Evolutionary conservation across 257 asterid species (phyloP), one percentile per base, ranked within the genome.

Genomic region (Eustoma russellianum): DNA sequence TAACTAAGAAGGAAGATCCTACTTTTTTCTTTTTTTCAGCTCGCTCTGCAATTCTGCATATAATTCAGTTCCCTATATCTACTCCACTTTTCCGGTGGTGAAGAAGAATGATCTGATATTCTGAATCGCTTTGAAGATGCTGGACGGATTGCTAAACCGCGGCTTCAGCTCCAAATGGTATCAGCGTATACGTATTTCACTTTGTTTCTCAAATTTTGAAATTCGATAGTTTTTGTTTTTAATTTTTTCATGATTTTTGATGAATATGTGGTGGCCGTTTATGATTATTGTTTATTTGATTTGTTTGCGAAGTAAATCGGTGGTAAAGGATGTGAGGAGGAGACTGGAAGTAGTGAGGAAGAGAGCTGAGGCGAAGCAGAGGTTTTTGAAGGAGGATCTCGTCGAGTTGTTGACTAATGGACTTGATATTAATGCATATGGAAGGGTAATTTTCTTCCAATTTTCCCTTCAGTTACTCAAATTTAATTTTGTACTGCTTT

Each of bases 331-430:
- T 55, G 79, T 77, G 18, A 72, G 78, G 61, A 71, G 82, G 53
- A 79, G 99, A 85, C 83, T 92, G 70, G 91, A 74, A 59, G 77
- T 78, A 71, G 77, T 76, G 64, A 62, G 88, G 61, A 70, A 68
- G 80, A 79, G 97, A 77, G 86, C 84, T 43, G 95, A 82, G 81
- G 93, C 94, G 66, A 81, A 76, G 70, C 95, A 88, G 88, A 85
- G 87, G 79, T 88, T 85, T 71, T 67, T 83, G 46, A 88, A 78
- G 71, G 95, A 85, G 63, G 99, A 92, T 83, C 95, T 92, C 66
- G 85, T 79, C 17, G 88, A 92, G 74, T 69, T 92, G 74, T 93
- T 92, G 13, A 64, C 80, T 6, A 83, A 85, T 73, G 99, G 99
- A 13, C 93, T 92, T 48, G 97, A 88, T 66, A 75, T 88, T 11